These are phyloP conservation scores for Choiromyces venosus DNA, from an alignment of 495 filamentous ascomycete species.

Conservation along the genomic window DNA sequence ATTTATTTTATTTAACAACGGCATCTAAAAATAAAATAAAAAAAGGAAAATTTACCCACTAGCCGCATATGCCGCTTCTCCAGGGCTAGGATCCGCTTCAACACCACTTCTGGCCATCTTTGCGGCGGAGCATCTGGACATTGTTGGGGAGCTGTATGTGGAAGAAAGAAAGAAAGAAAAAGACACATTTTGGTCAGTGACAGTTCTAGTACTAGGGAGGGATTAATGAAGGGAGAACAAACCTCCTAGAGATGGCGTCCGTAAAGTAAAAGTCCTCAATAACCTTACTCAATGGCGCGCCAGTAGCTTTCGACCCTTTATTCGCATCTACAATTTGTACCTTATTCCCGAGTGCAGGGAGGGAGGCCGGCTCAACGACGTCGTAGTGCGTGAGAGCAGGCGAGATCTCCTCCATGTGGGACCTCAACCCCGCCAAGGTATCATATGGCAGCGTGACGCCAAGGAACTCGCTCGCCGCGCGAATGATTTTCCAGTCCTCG, in stretches of 20 bases:
- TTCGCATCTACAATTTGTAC: slow-evolving; percentile 93
- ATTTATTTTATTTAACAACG: not conserved
- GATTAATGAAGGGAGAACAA: slow-evolving; percentile 40
- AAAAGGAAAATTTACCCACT: slow-evolving; percentile 20
- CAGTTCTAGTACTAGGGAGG: not conserved
- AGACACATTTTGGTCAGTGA: slow-evolving; percentile 42
- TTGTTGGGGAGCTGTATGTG: slow-evolving; percentile 77
- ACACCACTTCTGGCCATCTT: slow-evolving; percentile 33
- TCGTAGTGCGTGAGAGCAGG: slow-evolving; percentile 85
- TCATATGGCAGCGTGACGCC: slow-evolving; percentile 83
- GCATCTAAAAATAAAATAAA: not conserved
- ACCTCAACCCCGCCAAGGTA: slow-evolving; percentile 75
- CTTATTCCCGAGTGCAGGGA: slow-evolving; percentile 61
- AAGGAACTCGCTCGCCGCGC: slow-evolving; percentile 85
- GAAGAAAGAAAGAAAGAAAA: too few relatives aligned
- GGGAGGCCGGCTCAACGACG: slow-evolving; percentile 68
- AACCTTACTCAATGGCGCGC: slow-evolving; percentile 66
- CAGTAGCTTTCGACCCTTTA: slow-evolving; percentile 67
- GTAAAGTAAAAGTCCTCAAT: slow-evolving; percentile 98
- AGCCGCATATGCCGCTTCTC: slow-evolving; percentile 32
- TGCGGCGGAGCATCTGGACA: slow-evolving; percentile 85
- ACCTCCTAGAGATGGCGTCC: slow-evolving; percentile 91
- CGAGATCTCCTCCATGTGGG: slow-evolving; percentile 92
- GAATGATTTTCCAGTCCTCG: slow-evolving; percentile 98
- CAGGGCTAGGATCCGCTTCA: slow-evolving; percentile 27